These are phyloP conservation scores for Carpinus fangiana DNA, from an alignment of 306 rosid genomes.

Conservation along the genomic window DNA sequence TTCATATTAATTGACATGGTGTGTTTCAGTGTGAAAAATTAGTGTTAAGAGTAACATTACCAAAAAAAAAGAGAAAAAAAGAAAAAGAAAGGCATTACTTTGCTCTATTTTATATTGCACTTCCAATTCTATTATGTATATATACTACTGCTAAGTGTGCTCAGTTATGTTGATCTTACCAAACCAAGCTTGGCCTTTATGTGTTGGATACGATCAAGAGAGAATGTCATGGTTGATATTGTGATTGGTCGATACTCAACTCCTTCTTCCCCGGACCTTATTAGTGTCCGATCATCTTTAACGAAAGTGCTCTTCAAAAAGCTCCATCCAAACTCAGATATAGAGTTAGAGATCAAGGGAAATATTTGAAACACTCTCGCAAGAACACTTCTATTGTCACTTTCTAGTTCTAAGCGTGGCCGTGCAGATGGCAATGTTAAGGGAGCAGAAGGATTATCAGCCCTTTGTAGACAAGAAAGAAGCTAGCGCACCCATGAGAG, in stretches of 20 bases:
- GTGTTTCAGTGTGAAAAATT: too few relatives aligned
- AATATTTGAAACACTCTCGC: conserved; percentile 21
- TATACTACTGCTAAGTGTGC: too few relatives aligned
- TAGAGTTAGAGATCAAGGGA: not conserved
- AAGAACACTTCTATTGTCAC: not conserved
- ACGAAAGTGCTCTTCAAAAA: conserved; percentile 31
- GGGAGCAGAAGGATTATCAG: conserved; percentile 52
- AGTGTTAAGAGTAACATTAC: too few relatives aligned
- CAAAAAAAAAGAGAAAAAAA: too few relatives aligned
- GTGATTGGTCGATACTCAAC: conserved; percentile 20
- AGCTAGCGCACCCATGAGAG: conserved; percentile 66
- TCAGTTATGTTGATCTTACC: conserved; percentile 31
- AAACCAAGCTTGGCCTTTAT: conserved; percentile 45
- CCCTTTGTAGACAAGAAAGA: conserved; percentile 51
- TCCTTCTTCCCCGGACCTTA: conserved; percentile 43
- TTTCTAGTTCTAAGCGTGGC: not conserved
- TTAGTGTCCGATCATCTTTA: conserved; percentile 50
- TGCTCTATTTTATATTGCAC: too few relatives aligned
- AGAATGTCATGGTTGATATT: conserved; percentile 34
- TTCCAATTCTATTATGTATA: too few relatives aligned
- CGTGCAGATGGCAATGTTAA: conserved; percentile 45
- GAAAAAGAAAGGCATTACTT: too few relatives aligned
- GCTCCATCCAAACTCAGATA: conserved; percentile 46
- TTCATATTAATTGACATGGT: too few relatives aligned
- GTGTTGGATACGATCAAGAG: conserved; percentile 36